Evolutionary conservation across 352 stramenopile genomes (phyloP), one percentile per base, ranked within the genome.

Genomic region (Phytophthora kernoviae): DNA sequence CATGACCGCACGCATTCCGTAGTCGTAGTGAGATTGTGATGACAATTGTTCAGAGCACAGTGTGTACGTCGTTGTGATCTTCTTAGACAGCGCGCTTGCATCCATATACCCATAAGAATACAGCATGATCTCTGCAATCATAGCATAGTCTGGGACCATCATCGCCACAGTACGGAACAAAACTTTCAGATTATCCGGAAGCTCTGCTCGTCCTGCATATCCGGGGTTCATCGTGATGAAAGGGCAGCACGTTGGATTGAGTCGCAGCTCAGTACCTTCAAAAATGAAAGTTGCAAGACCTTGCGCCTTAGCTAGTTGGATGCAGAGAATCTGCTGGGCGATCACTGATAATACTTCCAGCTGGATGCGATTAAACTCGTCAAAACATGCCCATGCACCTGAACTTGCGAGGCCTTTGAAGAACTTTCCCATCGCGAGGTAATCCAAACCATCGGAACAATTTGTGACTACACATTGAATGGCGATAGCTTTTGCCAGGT

Each of bases 1-100:
- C 76, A 98, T 96, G 12, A 98, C 93, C 4, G 94, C 94, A 27
- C 94, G 75, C 90, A 98, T 98, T 21, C 94, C 94, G 70, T 98
- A 98, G 62, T 98, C 94, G 58, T 98, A 98, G 56, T 98, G 94
- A 44, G 91, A 96, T 55, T 98, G 94, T 15, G 86, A 97, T 8
- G 88, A 97, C 3, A 98, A 70, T 59, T 98, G 94, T 59, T 98
- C 92, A 1, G 89, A 97, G 64, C 90, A 98, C 14, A 98, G 66
- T 33, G 95, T 96, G 61, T 98, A 97, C 9, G 93, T 95, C 1
- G 91, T 96, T 20, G 96, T 97, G 58, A 98, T 96, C 65, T 98
- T 98, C 69, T 97, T 94, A 17, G 93, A 96, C 10, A 98, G 71
- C 7, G 81, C 79, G 30, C 86, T 88, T 7, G 88, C 92, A 24